Evolutionary conservation across 1,284 basidiomycete species (phyloP), one percentile per base, ranked within the genome.

Genomic region (Schizophyllum amplum): DNA sequence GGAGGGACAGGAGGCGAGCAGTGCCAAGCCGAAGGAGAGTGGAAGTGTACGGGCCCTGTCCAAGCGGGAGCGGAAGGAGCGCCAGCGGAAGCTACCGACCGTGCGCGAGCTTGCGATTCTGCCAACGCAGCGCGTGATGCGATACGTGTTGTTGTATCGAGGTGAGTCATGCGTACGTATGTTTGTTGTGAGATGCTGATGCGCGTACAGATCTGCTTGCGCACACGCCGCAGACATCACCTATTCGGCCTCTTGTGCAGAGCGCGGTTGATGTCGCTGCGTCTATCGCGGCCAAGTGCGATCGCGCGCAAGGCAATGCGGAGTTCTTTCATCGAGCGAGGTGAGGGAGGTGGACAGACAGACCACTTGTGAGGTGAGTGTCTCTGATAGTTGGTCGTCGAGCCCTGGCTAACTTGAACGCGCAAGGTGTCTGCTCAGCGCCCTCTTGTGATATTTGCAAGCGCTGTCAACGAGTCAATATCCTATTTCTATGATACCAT

Each of bases 61-160:
- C 5, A 42, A 50, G 49, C 33, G 33, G 17, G 55, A 55, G 47
- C 52, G 57, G 33, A 56, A 46, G 47, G 46, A 59, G 33, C 33
- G 33, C 7, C 53, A 52, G 33, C 48, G 48, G 23, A 7, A 64
- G 60, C 65, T 66, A 26, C 72, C 72, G 20, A 65, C 69, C 23
- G 72, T 83, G 24, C 71, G 83, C 55, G 86, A 88, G 59, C 71
- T 87, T 7, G 86, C 83, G 4, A 88, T 88, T 60, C 71, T 84
- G 60, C 86, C 86, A 21, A 82, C 82, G 15, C 86, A 88, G 69
- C 72, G 86, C 54, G 78, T 86, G 23, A 83, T 81, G 74, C 76
- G 86, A 62, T 88, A 88, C 68, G 83, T 84, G 9, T 62, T 88
- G 54, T 72, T 87, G 51, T 88, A 82, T 62, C 76, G 75, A 72